Base-by-base conservation (phyloP, 352 stramenopile genomes). In the Phytophthora agathidicida region DNA sequence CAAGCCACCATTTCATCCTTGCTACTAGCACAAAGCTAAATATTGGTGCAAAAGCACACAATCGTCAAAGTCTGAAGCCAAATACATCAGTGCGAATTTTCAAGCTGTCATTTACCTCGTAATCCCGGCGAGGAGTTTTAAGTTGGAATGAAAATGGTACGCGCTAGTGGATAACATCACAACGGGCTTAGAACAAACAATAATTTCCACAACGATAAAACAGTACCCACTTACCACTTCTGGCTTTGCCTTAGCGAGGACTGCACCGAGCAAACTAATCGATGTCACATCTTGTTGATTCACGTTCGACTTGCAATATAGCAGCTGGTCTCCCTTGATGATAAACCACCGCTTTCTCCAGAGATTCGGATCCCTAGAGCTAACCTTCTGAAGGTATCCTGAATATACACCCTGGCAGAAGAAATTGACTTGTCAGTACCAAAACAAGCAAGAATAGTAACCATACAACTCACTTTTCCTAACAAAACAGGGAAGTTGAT, bases 301-400 rank as follows among this genome's bases (percentile, higher is more conserved):
- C 20, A 77, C 77, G 26, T 86, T 81, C 1, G 81, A 91, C 57
- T 95, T 95, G 66, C 86, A 93, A 57, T 95, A 95, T 35, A 91
- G 48, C 2, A 95, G 65, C 45, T 95, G 85, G 45, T 95, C 83
- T 41, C 87, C 83, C 61, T 92, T 94, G 48, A 94, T 72, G 49
- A 94, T 85, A 65, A 94, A 94, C 86, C 86, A 94, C 11, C 86
- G 83, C 61, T 88, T 88, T 31, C 83, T 78, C 86, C 86, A 94
- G 19, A 94, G 67, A 35, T 85, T 93, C 3, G 80, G 52, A 38
- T 93, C 76, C 28, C 86, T 91, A 23, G 89, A 70, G 41, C 86
- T 94, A 13, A 78, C 83, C 50, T 94, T 94, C 50, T 94, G 84
- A 39, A 94, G 63, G 35, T 91, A 91, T 0, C 86, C 86, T 9